Conservation (phyloP, 371 early-diverging fungal species). For the Mucor mucedo region DNA sequence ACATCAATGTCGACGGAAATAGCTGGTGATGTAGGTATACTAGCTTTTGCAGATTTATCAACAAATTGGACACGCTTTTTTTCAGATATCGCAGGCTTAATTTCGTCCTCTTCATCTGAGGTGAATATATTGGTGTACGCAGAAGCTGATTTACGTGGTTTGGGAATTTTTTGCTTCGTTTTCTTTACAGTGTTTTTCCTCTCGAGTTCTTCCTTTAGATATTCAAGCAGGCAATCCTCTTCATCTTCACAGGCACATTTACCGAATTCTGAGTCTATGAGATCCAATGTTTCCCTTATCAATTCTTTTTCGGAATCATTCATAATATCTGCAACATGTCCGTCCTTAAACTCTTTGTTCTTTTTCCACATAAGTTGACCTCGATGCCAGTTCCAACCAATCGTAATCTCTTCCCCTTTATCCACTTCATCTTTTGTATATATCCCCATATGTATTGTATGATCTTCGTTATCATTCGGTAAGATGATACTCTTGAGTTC, state of each 20-base stretch:
- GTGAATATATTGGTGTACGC: slow-evolving; percentile 11
- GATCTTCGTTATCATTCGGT: slow-evolving; percentile 38
- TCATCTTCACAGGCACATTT: slow-evolving; percentile 54
- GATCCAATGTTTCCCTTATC: slow-evolving; percentile 41
- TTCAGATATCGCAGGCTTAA: slow-evolving; percentile 1
- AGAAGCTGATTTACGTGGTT: background rate
- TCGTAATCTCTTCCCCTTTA: slow-evolving; percentile 75
- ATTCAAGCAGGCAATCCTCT: slow-evolving; percentile 44
- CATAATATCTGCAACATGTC: background rate
- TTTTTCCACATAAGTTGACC: slow-evolving; percentile 54
- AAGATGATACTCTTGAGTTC: slow-evolving; percentile 70
- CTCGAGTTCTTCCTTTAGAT: slow-evolving; percentile 28
- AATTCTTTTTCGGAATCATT: slow-evolving; percentile 15
- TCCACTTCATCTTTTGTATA: slow-evolving; percentile 66
- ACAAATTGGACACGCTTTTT: background rate
- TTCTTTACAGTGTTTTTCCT: slow-evolving; percentile 1
- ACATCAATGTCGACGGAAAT: slow-evolving; percentile 32
- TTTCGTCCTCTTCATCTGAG: slow-evolving; percentile 20
- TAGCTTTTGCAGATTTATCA: slow-evolving; percentile 1
- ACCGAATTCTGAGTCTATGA: slow-evolving; percentile 38
- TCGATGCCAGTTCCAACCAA: slow-evolving; percentile 76
- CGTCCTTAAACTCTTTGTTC: slow-evolving; percentile 31
- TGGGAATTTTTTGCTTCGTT: background rate
- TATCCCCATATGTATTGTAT: slow-evolving; percentile 70
- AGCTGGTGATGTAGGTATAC: background rate